Evolutionary conservation across 1,139 yeast genomes (phyloP), one percentile per base, ranked within the genome.

Genomic region (Kazachstania sp.): DNA sequence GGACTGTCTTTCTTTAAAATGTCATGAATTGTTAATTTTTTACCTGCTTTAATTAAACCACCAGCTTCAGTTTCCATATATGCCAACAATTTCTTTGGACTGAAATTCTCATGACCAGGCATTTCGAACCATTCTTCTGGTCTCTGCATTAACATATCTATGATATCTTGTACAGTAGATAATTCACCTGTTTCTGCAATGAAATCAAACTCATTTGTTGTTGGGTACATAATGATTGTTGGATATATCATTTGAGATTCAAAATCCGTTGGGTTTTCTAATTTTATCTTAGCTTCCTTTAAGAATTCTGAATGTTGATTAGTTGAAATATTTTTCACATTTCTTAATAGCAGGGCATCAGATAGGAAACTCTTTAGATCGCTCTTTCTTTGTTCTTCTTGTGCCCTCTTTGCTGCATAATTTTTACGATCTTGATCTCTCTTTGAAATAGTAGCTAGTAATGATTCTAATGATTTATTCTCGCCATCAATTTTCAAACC

Each of bases 41-140:
- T 85, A 37, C 96, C 96, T 1, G 86, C 79, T 65, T 86, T 87
- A 38, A 90, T 81, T 50, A 92, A 71, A 0, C 97, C 97, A 38
- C 96, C 97, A 2, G 79, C 61, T 39, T 69, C 73, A 0, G 97
- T 87, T 64, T 87, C 97, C 79, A 86, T 81, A 63, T 73, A 90
- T 19, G 84, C 83, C 48, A 84, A 83, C 35, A 90, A 68, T 48
- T 75, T 76, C 55, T 75, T 77, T 4, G 78, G 68, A 1, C 72
- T 66, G 60, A 87, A 87, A 51, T 81, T 71, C 44, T 67, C 65
- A 59, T 81, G 87, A 52, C 74, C 77, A 4, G 80, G 81, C 48
- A 78, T 79, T 20, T 75, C 74, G 60, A 83, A 86, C 84, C 88
- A 88, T 45, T 77, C 78, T 9, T 75, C 76, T 2, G 92, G 87